Conservation (phyloP, 306 rosid species). For the Rubus idaeus region DNA sequence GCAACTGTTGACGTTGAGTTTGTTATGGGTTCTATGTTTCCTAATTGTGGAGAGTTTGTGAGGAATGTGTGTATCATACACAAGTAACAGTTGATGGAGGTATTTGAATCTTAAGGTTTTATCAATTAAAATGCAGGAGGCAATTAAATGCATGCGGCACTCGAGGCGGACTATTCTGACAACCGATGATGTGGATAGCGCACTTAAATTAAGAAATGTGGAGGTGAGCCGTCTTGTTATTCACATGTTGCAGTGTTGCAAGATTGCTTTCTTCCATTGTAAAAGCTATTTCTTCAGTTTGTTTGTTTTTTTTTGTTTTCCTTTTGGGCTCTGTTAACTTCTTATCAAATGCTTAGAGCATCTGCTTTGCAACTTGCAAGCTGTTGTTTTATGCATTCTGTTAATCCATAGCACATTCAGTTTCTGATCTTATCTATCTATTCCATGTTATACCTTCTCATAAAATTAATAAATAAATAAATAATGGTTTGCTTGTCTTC, state of each 20-base stretch:
- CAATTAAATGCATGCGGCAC: constrained; percentile 95
- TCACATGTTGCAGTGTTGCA: background rate
- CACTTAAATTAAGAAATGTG: constrained; percentile 78
- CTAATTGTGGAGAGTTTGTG: background rate
- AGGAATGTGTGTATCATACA: background rate
- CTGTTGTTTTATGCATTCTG: background rate
- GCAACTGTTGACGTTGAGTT: background rate
- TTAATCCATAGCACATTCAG: background rate
- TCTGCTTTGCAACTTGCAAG: background rate
- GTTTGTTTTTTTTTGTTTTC: background rate
- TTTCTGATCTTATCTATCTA: constrained; percentile 13
- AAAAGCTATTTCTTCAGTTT: background rate
- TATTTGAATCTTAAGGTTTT: background rate
- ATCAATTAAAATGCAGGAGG: constrained; percentile 57
- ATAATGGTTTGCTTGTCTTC: background rate
- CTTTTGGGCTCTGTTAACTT: background rate
- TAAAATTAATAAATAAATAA: background rate
- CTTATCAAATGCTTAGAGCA: background rate
- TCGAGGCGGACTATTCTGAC: constrained; percentile 66
- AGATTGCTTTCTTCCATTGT: background rate
- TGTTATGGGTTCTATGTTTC: background rate
- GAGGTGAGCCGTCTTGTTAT: constrained; percentile 51
- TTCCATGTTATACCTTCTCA: background rate
- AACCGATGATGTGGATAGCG: constrained; percentile 76
- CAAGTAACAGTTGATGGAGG: background rate